phyloP scores from a whole-genome alignment of 495 filamentous ascomycete genomes.

The Chaetomium cochliodes region DNA sequence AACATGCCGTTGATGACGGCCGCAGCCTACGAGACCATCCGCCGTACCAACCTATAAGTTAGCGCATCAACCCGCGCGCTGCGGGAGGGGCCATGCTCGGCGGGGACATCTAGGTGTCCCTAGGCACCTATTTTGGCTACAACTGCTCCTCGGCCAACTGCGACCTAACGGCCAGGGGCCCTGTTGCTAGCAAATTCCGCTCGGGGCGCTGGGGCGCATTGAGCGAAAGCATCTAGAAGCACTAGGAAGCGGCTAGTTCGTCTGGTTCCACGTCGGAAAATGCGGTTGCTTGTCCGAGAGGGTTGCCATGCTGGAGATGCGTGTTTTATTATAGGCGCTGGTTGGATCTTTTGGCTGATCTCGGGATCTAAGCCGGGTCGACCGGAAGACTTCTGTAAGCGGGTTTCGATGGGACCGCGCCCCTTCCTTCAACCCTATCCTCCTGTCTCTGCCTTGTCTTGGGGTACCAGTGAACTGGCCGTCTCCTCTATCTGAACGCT shows the following conservation, averaged over 20 bases:
- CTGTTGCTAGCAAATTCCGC: slow-evolving; percentile 12
- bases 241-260: slow-evolving; percentile 30
- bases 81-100: slow-evolving; percentile 28
- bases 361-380: slow-evolving; percentile 17
- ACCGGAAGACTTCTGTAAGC: slow-evolving; percentile 21
- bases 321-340: slow-evolving; percentile 15
- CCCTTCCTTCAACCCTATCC: too few species aligned
- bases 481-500: neutral
- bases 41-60: slow-evolving; percentile 40
- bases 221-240: slow-evolving; percentile 16
- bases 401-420: neutral
- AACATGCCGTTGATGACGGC: slow-evolving; percentile 21
- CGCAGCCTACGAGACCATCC: slow-evolving; percentile 33
- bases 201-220: slow-evolving; percentile 21
- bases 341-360: slow-evolving; percentile 10
- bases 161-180: slow-evolving; percentile 17
- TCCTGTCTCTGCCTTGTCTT: too few species aligned
- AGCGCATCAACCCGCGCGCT: slow-evolving; percentile 38
- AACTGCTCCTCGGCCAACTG: slow-evolving; percentile 28
- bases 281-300: slow-evolving; percentile 36
- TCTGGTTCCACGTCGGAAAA: slow-evolving; percentile 38
- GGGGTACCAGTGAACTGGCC: too few species aligned
- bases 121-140: slow-evolving; percentile 26
- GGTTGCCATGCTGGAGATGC: slow-evolving; percentile 26
- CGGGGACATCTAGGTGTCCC: slow-evolving; percentile 25